Evolutionary conservation across 306 rosid genomes (phyloP).

Genomic region (Prunus campanulata): DNA sequence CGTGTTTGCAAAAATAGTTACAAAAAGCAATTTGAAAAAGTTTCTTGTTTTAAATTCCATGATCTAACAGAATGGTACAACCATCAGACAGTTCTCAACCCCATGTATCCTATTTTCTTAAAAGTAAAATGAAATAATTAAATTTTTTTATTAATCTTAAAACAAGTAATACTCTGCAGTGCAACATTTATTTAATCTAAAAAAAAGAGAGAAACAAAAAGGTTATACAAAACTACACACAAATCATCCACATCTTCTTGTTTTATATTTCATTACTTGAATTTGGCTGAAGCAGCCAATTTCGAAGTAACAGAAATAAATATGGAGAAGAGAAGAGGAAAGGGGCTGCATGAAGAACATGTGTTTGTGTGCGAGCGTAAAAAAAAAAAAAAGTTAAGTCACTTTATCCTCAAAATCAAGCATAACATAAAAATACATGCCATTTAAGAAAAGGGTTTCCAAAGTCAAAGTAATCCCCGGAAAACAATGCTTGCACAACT

Average conservation of each 20-base stretch:
- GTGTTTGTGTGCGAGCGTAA: neutral
- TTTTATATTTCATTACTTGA: neutral
- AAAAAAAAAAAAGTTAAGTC: neutral
- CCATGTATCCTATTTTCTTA: neutral
- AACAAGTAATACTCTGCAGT: neutral
- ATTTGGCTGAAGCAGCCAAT: too few relatives aligned
- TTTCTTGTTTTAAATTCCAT: neutral
- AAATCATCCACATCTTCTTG: neutral
- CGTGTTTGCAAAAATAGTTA: neutral
- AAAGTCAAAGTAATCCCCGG: slow-evolving; percentile 72
- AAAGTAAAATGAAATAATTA: neutral
- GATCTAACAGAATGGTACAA: neutral
- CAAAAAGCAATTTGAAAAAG: neutral
- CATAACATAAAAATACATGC: slow-evolving; percentile 45
- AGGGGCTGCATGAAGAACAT: neutral
- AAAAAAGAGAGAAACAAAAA: neutral
- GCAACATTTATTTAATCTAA: neutral
- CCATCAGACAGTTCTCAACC: neutral
- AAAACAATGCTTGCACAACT: slow-evolving; percentile 57
- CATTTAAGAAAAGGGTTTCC: slow-evolving; percentile 80
- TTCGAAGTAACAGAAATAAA: too few relatives aligned
- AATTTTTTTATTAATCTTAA: neutral
- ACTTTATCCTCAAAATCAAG: neutral
- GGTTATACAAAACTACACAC: too few relatives aligned
- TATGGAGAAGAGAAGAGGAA: neutral